These are phyloP conservation scores for Geranomyces michiganensis DNA, from an alignment of 192 early-diverging fungal genomes.

Conservation along the genomic window DNA sequence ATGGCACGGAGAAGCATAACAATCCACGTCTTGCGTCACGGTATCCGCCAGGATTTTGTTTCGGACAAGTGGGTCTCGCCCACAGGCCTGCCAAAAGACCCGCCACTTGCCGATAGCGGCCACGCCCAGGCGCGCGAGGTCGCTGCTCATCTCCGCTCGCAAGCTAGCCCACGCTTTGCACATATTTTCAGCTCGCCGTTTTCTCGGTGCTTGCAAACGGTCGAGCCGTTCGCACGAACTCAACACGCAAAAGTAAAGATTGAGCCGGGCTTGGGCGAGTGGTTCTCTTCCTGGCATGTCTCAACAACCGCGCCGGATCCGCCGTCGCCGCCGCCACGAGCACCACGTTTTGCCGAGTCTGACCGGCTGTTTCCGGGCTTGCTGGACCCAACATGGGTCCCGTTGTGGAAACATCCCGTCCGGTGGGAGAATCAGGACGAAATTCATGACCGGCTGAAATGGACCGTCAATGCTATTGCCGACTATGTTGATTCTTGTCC, in stretches of 20 bases:
- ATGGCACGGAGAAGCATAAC: neutral
- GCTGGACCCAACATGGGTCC: conserved; percentile 11
- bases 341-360: neutral
- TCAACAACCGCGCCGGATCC: neutral
- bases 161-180: neutral
- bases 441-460: conserved; percentile 29
- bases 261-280: conserved; percentile 39
- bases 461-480: neutral
- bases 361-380: conserved; percentile 12
- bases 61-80: conserved; percentile 19
- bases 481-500: neutral
- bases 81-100: conserved; percentile 26
- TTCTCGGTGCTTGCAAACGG: conserved; percentile 42
- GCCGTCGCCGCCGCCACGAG: neutral
- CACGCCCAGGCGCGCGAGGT: conserved; percentile 22
- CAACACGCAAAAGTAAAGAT: conserved; percentile 18
- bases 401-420: neutral
- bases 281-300: conserved; percentile 25
- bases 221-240: conserved; percentile 18
- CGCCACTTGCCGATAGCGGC: conserved; percentile 28
- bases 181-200: conserved; percentile 38
- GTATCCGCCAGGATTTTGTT: conserved; percentile 38
- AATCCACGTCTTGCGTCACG: conserved; percentile 32
- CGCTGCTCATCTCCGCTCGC: conserved; percentile 6
- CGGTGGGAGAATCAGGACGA: conserved; percentile 33